These are phyloP conservation scores for Flammula alnicola DNA, from an alignment of 1,284 basidiomycete genomes.

Conservation along the genomic window DNA sequence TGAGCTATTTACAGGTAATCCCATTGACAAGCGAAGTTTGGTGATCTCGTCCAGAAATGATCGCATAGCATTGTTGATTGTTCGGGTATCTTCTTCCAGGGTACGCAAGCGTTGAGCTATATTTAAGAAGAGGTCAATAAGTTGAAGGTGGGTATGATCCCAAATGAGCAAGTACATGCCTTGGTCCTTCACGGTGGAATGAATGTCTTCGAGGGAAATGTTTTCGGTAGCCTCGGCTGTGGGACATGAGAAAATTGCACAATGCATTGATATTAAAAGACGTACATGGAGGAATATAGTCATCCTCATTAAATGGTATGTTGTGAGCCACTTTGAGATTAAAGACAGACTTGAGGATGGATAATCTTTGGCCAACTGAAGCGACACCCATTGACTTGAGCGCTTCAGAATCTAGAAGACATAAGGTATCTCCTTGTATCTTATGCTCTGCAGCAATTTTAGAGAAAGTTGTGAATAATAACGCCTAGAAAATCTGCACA, in stretches of 20 bases:
- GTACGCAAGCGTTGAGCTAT: slow-evolving; percentile 69
- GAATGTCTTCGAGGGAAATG: slow-evolving; percentile 68
- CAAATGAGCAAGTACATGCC: slow-evolving; percentile 47
- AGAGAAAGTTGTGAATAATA: slow-evolving; percentile 17
- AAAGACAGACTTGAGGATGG: slow-evolving; percentile 90
- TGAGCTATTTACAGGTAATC: slow-evolving; percentile 38
- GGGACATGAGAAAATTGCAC: slow-evolving; percentile 6
- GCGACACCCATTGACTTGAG: slow-evolving; percentile 85
- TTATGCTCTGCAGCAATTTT: slow-evolving; percentile 69
- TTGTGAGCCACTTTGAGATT: slow-evolving; percentile 82
- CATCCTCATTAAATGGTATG: slow-evolving; percentile 82
- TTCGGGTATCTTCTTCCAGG: slow-evolving; percentile 82
- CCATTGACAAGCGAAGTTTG: slow-evolving; percentile 45
- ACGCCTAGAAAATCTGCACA: slow-evolving; percentile 35
- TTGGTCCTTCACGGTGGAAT: slow-evolving; percentile 75
- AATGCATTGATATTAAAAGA: no score
- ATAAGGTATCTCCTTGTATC: slow-evolving; percentile 87
- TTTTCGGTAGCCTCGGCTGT: slow-evolving; percentile 67
- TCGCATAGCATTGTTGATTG: slow-evolving; percentile 63
- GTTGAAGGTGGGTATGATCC: background rate
- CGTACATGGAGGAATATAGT: slow-evolving; percentile 88
- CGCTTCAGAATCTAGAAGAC: slow-evolving; percentile 78
- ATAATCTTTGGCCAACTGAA: slow-evolving; percentile 85
- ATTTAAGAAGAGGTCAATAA: background rate
- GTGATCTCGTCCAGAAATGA: slow-evolving; percentile 69